phyloP scores from a whole-genome alignment of 345 rosid genomes.

The Boechera divaricarpa region DNA sequence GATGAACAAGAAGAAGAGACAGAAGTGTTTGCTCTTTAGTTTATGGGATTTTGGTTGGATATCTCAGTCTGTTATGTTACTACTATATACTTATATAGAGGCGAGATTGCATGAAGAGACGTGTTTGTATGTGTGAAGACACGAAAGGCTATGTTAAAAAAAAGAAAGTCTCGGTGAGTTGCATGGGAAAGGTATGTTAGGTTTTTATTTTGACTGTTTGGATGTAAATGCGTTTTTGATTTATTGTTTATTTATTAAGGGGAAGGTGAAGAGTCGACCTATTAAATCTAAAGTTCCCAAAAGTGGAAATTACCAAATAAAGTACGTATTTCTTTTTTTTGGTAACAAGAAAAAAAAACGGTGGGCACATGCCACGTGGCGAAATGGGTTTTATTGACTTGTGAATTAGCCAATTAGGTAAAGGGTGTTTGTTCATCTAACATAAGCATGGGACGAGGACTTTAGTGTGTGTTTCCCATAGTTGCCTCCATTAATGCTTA shows the following conservation, averaged over 20 bases:
- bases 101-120: slow-evolving; percentile 37
- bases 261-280: slow-evolving; percentile 44
- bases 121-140: slow-evolving; percentile 42
- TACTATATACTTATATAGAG: slow-evolving; percentile 29
- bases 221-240: slow-evolving; percentile 45
- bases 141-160: slow-evolving; percentile 23
- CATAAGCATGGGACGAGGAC: slow-evolving; percentile 33
- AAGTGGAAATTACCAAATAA: slow-evolving; percentile 36
- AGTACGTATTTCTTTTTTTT: background rate
- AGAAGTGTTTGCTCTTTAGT: slow-evolving; percentile 9
- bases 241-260: slow-evolving; percentile 21
- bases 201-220: slow-evolving; percentile 45
- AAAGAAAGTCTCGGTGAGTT: slow-evolving; percentile 24
- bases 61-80: background rate
- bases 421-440: slow-evolving; percentile 43
- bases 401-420: slow-evolving; percentile 28
- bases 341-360: background rate
- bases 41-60: background rate
- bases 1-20: background rate
- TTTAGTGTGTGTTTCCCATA: slow-evolving; percentile 39
- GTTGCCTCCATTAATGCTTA: slow-evolving; percentile 10
- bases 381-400: slow-evolving; percentile 30
- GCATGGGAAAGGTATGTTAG: slow-evolving; percentile 49
- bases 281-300: slow-evolving; percentile 29
- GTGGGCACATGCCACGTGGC: slow-evolving; percentile 29